These are phyloP conservation scores for Populus hybrid DNA, from an alignment of 441 rosid genomes.

Conservation along the genomic window DNA sequence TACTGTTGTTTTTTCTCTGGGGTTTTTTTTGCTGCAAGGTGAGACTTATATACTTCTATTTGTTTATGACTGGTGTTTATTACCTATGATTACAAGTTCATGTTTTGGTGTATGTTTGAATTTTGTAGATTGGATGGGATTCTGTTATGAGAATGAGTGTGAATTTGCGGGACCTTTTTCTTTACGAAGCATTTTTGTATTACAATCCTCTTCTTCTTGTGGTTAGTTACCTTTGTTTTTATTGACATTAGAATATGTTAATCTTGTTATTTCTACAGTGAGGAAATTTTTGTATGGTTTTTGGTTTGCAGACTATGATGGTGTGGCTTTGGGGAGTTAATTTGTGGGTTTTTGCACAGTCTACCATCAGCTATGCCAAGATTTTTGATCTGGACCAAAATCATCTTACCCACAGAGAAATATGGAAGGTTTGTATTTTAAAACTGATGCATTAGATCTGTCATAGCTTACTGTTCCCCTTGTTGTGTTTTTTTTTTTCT, in stretches of 20 bases:
- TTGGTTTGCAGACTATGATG: conserved; percentile 72
- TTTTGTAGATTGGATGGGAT: conserved; percentile 82
- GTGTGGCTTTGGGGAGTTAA: conserved; percentile 99
- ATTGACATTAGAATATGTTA: neutral
- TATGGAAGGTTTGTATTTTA: conserved; percentile 74
- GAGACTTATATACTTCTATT: conserved; percentile 17
- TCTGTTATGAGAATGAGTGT: conserved; percentile 94
- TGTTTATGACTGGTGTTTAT: neutral
- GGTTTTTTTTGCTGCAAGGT: conserved; percentile 95
- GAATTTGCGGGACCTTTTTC: conserved; percentile 78
- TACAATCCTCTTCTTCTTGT: conserved; percentile 96
- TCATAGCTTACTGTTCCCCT: conserved; percentile 5
- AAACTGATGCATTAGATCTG: neutral
- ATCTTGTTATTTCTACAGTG: neutral
- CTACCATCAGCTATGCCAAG: conserved; percentile 71
- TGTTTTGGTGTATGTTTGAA: conserved; percentile 3
- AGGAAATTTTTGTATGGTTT: conserved; percentile 15
- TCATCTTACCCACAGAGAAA: conserved; percentile 86
- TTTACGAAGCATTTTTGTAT: conserved; percentile 91
- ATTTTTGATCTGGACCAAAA: conserved; percentile 79
- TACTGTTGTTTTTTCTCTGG: conserved; percentile 66
- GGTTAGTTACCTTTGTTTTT: conserved; percentile 47
- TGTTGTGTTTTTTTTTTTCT: neutral
- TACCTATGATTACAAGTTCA: neutral
- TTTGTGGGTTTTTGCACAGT: conserved; percentile 80